Percentiles rank a stretch among this genome's conserved stretches.
These are phyloP conservation scores for Amauroascus niger DNA, from an alignment of 2,329 filamentous ascomycete species.

Conservation along the genomic window DNA sequence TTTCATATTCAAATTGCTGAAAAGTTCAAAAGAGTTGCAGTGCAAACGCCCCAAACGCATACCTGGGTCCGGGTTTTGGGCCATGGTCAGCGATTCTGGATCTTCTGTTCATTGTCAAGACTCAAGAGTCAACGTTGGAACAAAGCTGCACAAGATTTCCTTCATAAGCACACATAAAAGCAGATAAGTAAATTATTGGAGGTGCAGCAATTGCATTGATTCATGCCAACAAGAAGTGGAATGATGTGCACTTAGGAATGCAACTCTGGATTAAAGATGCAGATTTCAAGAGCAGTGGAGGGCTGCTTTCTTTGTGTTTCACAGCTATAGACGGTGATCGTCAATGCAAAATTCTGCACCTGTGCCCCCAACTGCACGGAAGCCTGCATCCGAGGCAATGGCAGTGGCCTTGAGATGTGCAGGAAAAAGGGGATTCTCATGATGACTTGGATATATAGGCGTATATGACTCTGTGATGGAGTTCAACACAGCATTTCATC, in stretches of 20 bases:
- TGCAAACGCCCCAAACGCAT: background rate
- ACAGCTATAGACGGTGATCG: background rate
- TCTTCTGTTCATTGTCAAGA: background rate
- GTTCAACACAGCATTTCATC: background rate
- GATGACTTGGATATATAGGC: background rate
- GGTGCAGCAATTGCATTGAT: background rate
- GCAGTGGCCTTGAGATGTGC: background rate
- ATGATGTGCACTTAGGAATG: background rate
- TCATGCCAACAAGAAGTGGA: no score
- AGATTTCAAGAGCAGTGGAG: background rate
- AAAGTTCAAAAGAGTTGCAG: background rate
- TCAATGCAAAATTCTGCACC: background rate
- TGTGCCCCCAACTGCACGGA: background rate
- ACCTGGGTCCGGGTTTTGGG: background rate
- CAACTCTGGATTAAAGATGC: background rate
- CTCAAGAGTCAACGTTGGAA: background rate
- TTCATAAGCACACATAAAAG: background rate
- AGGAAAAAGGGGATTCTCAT: background rate
- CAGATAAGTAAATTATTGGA: background rate
- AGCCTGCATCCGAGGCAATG: background rate
- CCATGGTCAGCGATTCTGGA: background rate
- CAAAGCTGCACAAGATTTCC: background rate
- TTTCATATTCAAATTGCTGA: background rate
- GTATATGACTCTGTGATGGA: background rate
- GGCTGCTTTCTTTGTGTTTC: background rate